A percentile compares a stretch with the other conserved stretches of the same genome.
Evolutionary conservation across 352 stramenopile genomes (phyloP).

Genomic region (Pythium grandisporangium): DNA sequence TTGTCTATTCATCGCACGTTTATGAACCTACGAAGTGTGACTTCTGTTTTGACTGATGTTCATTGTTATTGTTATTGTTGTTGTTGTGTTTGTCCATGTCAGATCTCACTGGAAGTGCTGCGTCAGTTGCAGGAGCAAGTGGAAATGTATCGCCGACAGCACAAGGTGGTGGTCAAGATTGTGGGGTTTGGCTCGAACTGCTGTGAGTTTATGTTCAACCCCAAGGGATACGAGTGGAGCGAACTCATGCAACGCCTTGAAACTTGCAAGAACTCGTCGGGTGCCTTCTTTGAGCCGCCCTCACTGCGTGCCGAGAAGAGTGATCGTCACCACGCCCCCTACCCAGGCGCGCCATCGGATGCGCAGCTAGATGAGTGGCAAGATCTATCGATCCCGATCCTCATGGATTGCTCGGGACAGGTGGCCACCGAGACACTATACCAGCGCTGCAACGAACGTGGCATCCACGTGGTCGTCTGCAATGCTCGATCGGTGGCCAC

Average conservation of each 20-base stretch:
- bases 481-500: slow-evolving; percentile 50
- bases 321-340: slow-evolving; percentile 10
- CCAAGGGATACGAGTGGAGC: slow-evolving; percentile 37
- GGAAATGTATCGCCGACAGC: slow-evolving; percentile 49
- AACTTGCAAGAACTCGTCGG: slow-evolving; percentile 23
- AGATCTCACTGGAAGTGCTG: slow-evolving; percentile 57
- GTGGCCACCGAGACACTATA: slow-evolving; percentile 41
- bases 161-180: slow-evolving; percentile 58
- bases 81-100: too few species aligned
- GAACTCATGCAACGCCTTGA: slow-evolving; percentile 30
- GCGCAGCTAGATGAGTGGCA: slow-evolving; percentile 47
- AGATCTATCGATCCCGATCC: slow-evolving; percentile 59
- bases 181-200: slow-evolving; percentile 65
- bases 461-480: slow-evolving; percentile 63
- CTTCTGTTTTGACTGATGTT: not conserved
- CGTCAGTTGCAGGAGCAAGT: slow-evolving; percentile 50
- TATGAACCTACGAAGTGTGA: too few species aligned
- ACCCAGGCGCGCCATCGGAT: slow-evolving; percentile 30
- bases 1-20: too few species aligned
- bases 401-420: slow-evolving; percentile 67
- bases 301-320: not conserved
- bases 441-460: slow-evolving; percentile 44
- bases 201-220: slow-evolving; percentile 44
- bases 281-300: slow-evolving; percentile 15
- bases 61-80: too few species aligned